Percentiles rank a stretch among this genome's conserved stretches.
Conservation (phyloP, 257 asterid species). For the Craterostigma plantagineum region DNA sequence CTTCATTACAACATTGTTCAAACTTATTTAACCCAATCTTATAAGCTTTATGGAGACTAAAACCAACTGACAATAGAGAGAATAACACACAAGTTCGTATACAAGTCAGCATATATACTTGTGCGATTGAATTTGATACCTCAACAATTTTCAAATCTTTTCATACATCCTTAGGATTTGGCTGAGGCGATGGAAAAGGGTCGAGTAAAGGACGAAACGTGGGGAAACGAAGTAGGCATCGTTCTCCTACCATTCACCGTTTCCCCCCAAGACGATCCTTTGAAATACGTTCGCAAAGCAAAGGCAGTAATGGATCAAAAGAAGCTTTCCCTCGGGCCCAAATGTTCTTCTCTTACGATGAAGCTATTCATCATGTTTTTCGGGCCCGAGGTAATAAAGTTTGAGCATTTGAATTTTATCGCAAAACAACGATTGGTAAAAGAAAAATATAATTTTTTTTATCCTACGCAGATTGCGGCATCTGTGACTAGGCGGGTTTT, state of each 20-base stretch:
- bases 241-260: not conserved
- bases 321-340: conserved; percentile 31
- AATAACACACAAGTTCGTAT: no score
- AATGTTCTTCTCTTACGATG: conserved; percentile 4
- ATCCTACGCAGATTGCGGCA: conserved; percentile 1
- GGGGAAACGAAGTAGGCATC: conserved; percentile 29
- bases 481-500: conserved; percentile 1
- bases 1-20: no score
- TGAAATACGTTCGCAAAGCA: conserved; percentile 21
- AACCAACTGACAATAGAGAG: no score
- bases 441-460: no score
- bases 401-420: no score
- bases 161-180: conserved; percentile 15
- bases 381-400: conserved; percentile 21
- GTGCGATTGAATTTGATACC: no score
- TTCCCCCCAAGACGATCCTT: conserved; percentile 16
- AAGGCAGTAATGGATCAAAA: conserved; percentile 29
- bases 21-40: no score
- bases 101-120: no score
- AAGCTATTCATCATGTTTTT: conserved; percentile 11
- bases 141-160: no score
- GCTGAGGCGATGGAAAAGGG: conserved; percentile 27
- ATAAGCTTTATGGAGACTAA: no score
- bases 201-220: conserved; percentile 12
- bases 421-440: no score